phyloP scores from a whole-genome alignment of 1,284 basidiomycete genomes.

The Xanthoconium separans region DNA sequence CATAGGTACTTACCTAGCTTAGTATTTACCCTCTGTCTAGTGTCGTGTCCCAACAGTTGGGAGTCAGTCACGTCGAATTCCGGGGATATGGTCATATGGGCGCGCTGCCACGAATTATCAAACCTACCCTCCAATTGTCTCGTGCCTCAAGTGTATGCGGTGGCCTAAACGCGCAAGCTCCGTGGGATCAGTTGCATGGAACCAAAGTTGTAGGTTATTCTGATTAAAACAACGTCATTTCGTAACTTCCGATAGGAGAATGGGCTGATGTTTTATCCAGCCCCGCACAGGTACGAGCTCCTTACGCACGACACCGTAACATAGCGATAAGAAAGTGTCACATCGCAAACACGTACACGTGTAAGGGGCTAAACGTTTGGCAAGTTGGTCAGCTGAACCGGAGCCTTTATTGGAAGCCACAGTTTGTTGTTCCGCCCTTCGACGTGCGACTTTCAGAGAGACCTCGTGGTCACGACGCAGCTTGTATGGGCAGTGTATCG shows the following conservation, averaged over 20 bases:
- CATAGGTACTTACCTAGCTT: too few species aligned
- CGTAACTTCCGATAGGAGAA: neutral
- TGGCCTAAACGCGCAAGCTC: neutral
- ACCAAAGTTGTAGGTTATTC: neutral
- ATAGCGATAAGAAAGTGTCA: neutral
- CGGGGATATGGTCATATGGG: neutral
- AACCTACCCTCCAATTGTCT: neutral
- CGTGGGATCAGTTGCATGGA: neutral
- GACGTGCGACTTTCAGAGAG: neutral
- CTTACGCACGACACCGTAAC: neutral
- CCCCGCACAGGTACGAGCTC: neutral
- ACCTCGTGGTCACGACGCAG: neutral
- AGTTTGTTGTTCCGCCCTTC: neutral
- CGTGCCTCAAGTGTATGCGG: neutral
- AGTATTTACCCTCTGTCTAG: too few species aligned
- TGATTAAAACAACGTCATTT: neutral
- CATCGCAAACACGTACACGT: neutral
- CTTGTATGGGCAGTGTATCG: neutral
- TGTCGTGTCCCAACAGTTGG: too few species aligned
- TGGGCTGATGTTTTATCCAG: neutral
- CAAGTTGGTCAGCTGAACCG: neutral
- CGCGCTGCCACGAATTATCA: neutral
- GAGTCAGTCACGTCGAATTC: neutral
- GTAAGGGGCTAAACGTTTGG: neutral
- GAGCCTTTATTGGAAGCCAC: neutral